Evolutionary conservation across 768 basidiomycete species (phyloP), one percentile per base, ranked within the genome.

Genomic region (Grammothele lineata): DNA sequence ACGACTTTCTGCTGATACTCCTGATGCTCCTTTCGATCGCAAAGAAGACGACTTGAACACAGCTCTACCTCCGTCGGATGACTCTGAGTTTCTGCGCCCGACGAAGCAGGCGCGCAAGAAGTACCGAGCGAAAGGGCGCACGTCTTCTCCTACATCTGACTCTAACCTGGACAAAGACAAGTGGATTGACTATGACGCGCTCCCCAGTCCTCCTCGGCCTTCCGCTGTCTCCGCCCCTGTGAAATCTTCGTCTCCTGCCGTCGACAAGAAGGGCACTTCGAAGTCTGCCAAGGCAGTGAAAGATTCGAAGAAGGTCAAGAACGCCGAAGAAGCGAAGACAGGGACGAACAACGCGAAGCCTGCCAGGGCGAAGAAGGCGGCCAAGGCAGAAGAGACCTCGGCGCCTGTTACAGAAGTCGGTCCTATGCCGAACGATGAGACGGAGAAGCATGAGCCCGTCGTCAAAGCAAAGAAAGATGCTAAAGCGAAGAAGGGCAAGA

Each of bases 161-260:
- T 43, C 32, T 43, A 39, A 24, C 2, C 6, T 10, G 7, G 7
- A 14, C 8, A n/a, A 33, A 26, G 37, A 18, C 5, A 24, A 26
- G 17, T 30, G 27, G 27, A 45, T 66, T 27, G 62, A 70, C 45
- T 65, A 63, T 32, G 68, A 71, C 37, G 63, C 64, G 38, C 58
- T 65, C 37, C 65, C 67, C 21, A 54, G 55, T 8, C 45, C 50
- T 23, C 45, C 50, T 10, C 40, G 23, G 34, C 17, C 50, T 19
- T 19, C 44, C 36, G 18, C 23, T 14, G 18, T 30, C 22, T 7
- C 36, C n/a, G 27, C 35, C 15, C 5, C 40, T 15, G 22, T 4
- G 14, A 19, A 19, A 32, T 10, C 35, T 5, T 40, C 44, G 2
- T 34, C 41, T 3, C 25, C 44, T 3, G 18, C 43, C n/a, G 23